These are phyloP conservation scores for Fusarium dimerum DNA, from an alignment of 2,329 filamentous ascomycete species.

Conservation along the genomic window DNA sequence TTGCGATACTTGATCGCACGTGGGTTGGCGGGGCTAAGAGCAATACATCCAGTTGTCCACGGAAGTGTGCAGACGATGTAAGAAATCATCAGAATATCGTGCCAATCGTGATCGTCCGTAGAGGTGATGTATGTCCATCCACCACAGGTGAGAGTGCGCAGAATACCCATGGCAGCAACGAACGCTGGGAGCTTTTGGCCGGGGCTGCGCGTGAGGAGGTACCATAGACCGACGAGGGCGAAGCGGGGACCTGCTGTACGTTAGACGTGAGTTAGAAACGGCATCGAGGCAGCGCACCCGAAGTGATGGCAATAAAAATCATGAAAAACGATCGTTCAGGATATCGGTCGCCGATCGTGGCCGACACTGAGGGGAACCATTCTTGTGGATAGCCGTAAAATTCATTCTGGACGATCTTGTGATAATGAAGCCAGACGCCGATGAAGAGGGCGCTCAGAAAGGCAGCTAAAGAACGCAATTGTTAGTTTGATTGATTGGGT, in stretches of 20 bases:
- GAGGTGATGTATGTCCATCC: slow-evolving; percentile 99
- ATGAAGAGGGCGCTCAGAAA: slow-evolving; percentile 85
- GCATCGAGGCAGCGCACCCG: slow-evolving; percentile 54
- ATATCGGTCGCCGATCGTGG: slow-evolving; percentile 96
- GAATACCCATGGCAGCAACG: slow-evolving; percentile 75
- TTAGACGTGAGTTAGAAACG: slow-evolving; percentile 13
- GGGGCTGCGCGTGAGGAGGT: slow-evolving; percentile 78
- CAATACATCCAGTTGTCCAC: slow-evolving; percentile 90
- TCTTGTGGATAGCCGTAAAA: slow-evolving; percentile 92
- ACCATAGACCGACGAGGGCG: slow-evolving; percentile 87
- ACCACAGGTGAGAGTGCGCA: slow-evolving; percentile 90
- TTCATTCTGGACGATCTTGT: slow-evolving; percentile 97
- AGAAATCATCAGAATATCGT: slow-evolving; percentile 99
- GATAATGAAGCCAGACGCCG: slow-evolving; percentile 81
- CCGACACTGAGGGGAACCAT: slow-evolving; percentile 95
- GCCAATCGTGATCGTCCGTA: slow-evolving; percentile 97
- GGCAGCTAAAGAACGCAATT: slow-evolving; percentile 56
- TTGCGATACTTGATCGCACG: slow-evolving; percentile 87
- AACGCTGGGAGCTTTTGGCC: slow-evolving; percentile 78
- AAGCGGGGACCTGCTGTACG: slow-evolving; percentile 75
- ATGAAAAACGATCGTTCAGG: slow-evolving; percentile 97
- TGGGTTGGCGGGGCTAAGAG: slow-evolving; percentile 81
- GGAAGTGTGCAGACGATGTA: slow-evolving; percentile 93
- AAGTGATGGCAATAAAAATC: slow-evolving; percentile 95
- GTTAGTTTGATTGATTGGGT: slow-evolving; percentile 19